A percentile compares a stretch with the other conserved stretches of the same genome.
These are phyloP conservation scores for Naganishia vaughanmartiniae DNA, from an alignment of 768 basidiomycete species.

Conservation along the genomic window DNA sequence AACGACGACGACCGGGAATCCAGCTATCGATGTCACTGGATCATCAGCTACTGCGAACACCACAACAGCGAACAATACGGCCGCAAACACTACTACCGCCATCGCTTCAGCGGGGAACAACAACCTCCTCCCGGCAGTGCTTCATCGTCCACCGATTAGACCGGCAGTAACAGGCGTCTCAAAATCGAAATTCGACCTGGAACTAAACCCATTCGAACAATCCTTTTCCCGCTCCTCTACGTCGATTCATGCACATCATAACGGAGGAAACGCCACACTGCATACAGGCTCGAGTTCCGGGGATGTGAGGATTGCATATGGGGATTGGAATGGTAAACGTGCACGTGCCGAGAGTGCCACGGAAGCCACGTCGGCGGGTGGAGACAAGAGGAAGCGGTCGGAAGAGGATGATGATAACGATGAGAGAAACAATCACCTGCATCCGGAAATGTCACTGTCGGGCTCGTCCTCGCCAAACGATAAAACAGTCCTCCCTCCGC, in stretches of 20 bases:
- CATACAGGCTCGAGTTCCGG: conserved; percentile 16
- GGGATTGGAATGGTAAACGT: conserved; percentile 2
- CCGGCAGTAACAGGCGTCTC: conserved; percentile 37
- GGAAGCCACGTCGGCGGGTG: conserved; percentile 3
- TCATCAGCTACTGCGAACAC: background rate
- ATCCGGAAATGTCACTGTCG: conserved; percentile 54
- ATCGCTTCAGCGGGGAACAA: background rate
- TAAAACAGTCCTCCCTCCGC: conserved; percentile 43
- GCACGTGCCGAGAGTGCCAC: conserved; percentile 31
- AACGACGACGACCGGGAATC: too few species aligned
- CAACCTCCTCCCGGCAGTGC: conserved; percentile 23
- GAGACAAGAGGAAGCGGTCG: background rate
- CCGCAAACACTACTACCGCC: background rate
- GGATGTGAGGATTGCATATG: conserved; percentile 37
- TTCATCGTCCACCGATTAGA: conserved; percentile 42
- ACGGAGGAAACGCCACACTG: background rate
- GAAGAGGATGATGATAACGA: background rate
- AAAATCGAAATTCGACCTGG: conserved; percentile 57
- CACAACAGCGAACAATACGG: background rate
- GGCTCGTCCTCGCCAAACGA: conserved; percentile 53
- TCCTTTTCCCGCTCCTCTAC: conserved; percentile 66
- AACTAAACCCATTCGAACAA: conserved; percentile 92
- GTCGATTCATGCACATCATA: conserved; percentile 30
- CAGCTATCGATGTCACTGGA: too few species aligned
- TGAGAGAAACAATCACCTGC: background rate